Evolutionary conservation across 179 eudicot species (phyloP), one percentile per base, ranked within the genome.

Genomic region (Beta corolliflora): DNA sequence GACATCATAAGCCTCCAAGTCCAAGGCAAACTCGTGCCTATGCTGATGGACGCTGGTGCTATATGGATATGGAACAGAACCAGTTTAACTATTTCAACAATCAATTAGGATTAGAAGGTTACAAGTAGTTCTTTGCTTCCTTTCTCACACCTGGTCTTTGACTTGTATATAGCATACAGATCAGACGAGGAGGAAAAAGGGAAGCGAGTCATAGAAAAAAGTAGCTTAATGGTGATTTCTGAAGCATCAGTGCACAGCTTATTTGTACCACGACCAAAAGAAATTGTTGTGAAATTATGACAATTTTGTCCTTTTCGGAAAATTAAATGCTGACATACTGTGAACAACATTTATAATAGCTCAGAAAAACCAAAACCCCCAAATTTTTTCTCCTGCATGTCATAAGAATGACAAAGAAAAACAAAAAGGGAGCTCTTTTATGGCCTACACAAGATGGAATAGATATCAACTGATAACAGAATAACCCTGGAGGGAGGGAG

Each of bases 41-140:
- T 83, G 84, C 75, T 85, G 76, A 85, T 82, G 85, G 84, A 83
- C 8, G 88, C 88, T 80, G 88, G 88, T 23, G 88, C 88, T 31
- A 82, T 85, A 74, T 85, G 88, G 88, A 74, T 85, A 66, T 85
- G 85, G 84, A 83, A 82, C 66, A 82, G 82, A 85, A 73, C 83
- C 44, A 82, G 82, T 54, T 85, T 25, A 82, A 70, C 31, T 46
- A 56, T 36, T 52, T 48, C 23, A 54, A 7, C 66, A 80, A 80
- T 73, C 7, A 60, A 44, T 73, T 46, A 67, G 76, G 60, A 78
- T 48, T 73, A 59, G 77, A 41, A 73, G 56, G 36, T 79, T 78
- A 64, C 31, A 83, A 50, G 46, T 50, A 45, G 58, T 56, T 61
- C 71, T 48, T 23, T 16, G 13, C 12, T 66, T 74, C 61, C 41